These are phyloP conservation scores for Quercus tomentella DNA, from an alignment of 331 rosid genomes.

Conservation along the genomic window DNA sequence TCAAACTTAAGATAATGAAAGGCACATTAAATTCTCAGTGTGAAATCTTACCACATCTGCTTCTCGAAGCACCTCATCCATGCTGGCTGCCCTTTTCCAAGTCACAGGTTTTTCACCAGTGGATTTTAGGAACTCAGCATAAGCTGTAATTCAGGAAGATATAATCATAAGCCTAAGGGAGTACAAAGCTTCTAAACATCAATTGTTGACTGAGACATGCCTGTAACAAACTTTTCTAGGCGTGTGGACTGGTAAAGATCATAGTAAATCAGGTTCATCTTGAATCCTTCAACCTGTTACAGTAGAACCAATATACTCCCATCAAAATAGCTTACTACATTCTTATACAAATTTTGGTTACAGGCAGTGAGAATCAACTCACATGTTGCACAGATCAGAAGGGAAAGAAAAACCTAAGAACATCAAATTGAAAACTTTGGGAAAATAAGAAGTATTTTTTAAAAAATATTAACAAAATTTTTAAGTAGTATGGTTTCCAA, in stretches of 20 bases:
- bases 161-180: slow-evolving; percentile 23
- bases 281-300: slow-evolving; percentile 92
- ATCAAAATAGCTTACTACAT: background rate
- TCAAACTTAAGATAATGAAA: background rate
- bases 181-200: background rate
- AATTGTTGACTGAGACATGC: slow-evolving; percentile 41
- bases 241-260: slow-evolving; percentile 94
- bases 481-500: background rate
- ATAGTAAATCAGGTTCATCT: slow-evolving; percentile 94
- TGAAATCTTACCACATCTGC: slow-evolving; percentile 72
- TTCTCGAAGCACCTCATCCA: slow-evolving; percentile 95
- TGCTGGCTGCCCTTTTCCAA: slow-evolving; percentile 88
- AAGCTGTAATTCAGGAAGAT: slow-evolving; percentile 54
- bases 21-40: background rate
- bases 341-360: background rate
- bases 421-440: background rate
- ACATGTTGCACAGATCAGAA: background rate
- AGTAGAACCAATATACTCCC: slow-evolving; percentile 1
- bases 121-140: slow-evolving; percentile 75
- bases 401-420: background rate
- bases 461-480: background rate
- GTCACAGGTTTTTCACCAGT: slow-evolving; percentile 86
- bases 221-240: slow-evolving; percentile 93
- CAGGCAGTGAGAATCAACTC: background rate
- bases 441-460: background rate